Evolutionary conservation across 352 stramenopile species (phyloP).

Genomic region (Halophytophthora polymorphica): DNA sequence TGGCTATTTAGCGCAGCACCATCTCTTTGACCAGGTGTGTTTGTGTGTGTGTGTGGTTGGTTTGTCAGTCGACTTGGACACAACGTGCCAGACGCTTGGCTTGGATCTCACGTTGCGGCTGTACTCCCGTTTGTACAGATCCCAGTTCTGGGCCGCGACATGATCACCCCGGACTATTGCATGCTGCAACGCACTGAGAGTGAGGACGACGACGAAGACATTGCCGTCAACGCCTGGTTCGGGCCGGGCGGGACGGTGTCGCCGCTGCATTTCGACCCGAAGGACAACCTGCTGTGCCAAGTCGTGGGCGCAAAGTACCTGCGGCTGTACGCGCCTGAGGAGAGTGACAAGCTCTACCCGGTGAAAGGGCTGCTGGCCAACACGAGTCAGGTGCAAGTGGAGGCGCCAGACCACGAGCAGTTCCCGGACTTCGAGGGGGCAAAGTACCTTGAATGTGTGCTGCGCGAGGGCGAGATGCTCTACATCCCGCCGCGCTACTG

Average conservation of each 20-base stretch:
- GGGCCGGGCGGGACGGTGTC: slow-evolving; percentile 77
- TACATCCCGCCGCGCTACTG: slow-evolving; percentile 88
- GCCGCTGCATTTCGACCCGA: slow-evolving; percentile 86
- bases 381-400: slow-evolving; percentile 75
- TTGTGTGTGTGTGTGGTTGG: not conserved
- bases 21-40: slow-evolving; percentile 88
- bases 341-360: slow-evolving; percentile 78
- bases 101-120: slow-evolving; percentile 6
- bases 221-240: slow-evolving; percentile 88
- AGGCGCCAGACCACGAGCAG: slow-evolving; percentile 35
- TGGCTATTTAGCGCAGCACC: slow-evolving; percentile 87
- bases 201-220: slow-evolving; percentile 51
- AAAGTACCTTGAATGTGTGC: slow-evolving; percentile 66
- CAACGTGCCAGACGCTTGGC: slow-evolving; percentile 1
- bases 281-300: slow-evolving; percentile 89
- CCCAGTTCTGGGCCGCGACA: slow-evolving; percentile 66
- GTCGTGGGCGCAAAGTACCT: slow-evolving; percentile 85
- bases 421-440: slow-evolving; percentile 57
- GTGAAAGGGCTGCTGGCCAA: slow-evolving; percentile 84
- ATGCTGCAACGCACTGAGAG: slow-evolving; percentile 46
- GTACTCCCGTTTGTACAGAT: slow-evolving; percentile 48
- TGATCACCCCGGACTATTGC: slow-evolving; percentile 89
- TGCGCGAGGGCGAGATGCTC: slow-evolving; percentile 74
- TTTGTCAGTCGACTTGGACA: not conserved
- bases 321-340: slow-evolving; percentile 62